Evolutionary conservation across 768 basidiomycete genomes (phyloP).

Genomic region (Suillus bovinus): DNA sequence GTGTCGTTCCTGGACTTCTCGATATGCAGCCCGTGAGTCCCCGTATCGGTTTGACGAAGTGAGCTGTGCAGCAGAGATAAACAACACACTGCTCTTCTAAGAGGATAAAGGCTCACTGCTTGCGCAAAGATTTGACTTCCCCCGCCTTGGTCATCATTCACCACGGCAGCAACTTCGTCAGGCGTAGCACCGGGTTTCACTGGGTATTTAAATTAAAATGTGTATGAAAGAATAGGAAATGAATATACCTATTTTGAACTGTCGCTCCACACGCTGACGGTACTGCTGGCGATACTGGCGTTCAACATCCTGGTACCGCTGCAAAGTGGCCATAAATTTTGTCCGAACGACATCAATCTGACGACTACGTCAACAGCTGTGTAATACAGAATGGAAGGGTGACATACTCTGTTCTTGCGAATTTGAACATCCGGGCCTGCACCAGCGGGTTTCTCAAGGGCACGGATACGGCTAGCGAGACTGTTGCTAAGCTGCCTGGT

Average conservation of each 20-base stretch:
- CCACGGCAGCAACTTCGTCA: conserved; percentile 72
- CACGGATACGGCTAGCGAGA: conserved; percentile 61
- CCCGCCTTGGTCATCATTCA: conserved; percentile 61
- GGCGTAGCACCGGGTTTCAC: conserved; percentile 87
- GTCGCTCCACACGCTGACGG: conserved; percentile 68
- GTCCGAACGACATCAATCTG: conserved; percentile 61
- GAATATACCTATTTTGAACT: conserved; percentile 70
- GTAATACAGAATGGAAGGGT: background rate
- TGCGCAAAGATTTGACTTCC: conserved; percentile 74
- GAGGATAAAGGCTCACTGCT: conserved; percentile 44
- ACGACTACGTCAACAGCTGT: background rate
- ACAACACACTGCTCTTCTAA: background rate
- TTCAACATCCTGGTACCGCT: conserved; percentile 77
- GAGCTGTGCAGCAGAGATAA: conserved; percentile 43
- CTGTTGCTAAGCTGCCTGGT: conserved; percentile 58
- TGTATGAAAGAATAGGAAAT: background rate
- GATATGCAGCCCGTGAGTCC: conserved; percentile 77
- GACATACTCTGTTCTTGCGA: conserved; percentile 36
- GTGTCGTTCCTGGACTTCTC: conserved; percentile 88
- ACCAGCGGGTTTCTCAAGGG: conserved; percentile 46
- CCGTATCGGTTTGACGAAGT: conserved; percentile 80
- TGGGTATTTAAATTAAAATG: conserved; percentile 25
- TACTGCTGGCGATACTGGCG: conserved; percentile 65
- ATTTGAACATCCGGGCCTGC: conserved; percentile 46
- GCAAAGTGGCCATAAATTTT: conserved; percentile 75